Base-by-base conservation (phyloP, 805 yeast genomes). In the Candida alai region DNA sequence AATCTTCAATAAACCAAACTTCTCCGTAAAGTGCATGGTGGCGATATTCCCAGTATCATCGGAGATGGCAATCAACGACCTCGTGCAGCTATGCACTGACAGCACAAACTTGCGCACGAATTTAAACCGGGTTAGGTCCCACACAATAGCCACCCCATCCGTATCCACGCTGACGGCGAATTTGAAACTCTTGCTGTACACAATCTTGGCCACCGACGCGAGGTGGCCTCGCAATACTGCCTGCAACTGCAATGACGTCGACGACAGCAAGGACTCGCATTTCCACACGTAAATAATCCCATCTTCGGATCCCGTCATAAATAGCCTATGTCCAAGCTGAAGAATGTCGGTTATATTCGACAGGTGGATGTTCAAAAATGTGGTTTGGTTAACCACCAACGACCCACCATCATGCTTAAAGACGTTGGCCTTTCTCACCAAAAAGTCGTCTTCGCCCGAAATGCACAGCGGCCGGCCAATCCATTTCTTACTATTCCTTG, bases 201-300 rank as follows among this genome's bases (percentile, higher is more conserved):
- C 58, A 17, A 86, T 48, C n/a, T 65, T 62, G 11, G 48, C 57
- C 3, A 84, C 64, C 0, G 60, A 51, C 5, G 61, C 39, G 1
- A 68, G 49, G 55, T 84, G 94, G 0, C 87, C 86, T 33, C 86
- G 56, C 32, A 80, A 48, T 33, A 70, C 58, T 16, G 60, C 48
- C 44, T 67, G 70, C 49, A 57, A 65, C 34, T 68, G 68, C 23
- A 74, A 55, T 45, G 44, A 49, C 9, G 42, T 25, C 4, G 22
- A 40, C 3, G 58, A 47, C 24, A 56, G 50, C 17, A 56, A 47
- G n/a, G n/a, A n/a, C 11, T 59, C 49, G 42, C 70, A 69, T 34
- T 58, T 68, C 80, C 89, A 76, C 9, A 76, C 59, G 42, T 76
- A 74, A 10, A 85, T 68, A 1, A 76, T 57, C 1, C 90, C 90